These are phyloP conservation scores for Daldinia grandis DNA, from an alignment of 495 filamentous ascomycete genomes.

Conservation along the genomic window DNA sequence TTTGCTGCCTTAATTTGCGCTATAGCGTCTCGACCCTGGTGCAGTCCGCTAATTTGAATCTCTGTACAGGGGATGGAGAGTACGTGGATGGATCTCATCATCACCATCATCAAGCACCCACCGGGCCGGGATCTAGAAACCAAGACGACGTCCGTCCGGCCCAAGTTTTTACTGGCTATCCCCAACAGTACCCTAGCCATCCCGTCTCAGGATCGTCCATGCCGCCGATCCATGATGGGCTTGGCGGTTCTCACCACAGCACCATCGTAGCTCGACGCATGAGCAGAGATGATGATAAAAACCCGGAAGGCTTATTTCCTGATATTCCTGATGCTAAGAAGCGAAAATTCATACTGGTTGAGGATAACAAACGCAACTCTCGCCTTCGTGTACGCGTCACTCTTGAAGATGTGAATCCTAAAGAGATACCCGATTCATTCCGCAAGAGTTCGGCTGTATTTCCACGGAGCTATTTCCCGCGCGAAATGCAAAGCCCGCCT, in stretches of 20 bases:
- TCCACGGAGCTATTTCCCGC: conserved; percentile 86
- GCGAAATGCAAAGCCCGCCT: conserved; percentile 83
- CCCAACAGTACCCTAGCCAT: conserved; percentile 65
- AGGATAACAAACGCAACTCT: conserved; percentile 79
- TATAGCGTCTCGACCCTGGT: conserved; percentile 43
- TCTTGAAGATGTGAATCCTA: conserved; percentile 86
- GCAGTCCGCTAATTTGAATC: conserved; percentile 43
- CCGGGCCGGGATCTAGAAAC: conserved; percentile 45
- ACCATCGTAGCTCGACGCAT: conserved; percentile 47
- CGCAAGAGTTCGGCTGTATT: conserved; percentile 87
- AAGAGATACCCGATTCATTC: conserved; percentile 94
- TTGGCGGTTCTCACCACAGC: conserved; percentile 62
- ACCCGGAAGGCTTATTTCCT: conserved; percentile 77
- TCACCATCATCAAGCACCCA: conserved; percentile 67
- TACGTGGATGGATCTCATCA: conserved; percentile 65
- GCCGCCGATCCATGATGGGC: conserved; percentile 72
- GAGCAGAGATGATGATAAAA: conserved; percentile 50
- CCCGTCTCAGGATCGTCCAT: conserved; percentile 67
- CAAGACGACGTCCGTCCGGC: conserved; percentile 71
- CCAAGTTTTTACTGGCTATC: conserved; percentile 81
- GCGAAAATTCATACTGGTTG: conserved; percentile 95
- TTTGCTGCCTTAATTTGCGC: conserved; percentile 43
- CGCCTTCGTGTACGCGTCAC: conserved; percentile 87
- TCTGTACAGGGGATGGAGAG: conserved; percentile 59
- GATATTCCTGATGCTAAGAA: conserved; percentile 86